phyloP scores from a whole-genome alignment of 2,329 filamentous ascomycete species.

The Ophiognomonia clavigignenti-juglandacearum region DNA sequence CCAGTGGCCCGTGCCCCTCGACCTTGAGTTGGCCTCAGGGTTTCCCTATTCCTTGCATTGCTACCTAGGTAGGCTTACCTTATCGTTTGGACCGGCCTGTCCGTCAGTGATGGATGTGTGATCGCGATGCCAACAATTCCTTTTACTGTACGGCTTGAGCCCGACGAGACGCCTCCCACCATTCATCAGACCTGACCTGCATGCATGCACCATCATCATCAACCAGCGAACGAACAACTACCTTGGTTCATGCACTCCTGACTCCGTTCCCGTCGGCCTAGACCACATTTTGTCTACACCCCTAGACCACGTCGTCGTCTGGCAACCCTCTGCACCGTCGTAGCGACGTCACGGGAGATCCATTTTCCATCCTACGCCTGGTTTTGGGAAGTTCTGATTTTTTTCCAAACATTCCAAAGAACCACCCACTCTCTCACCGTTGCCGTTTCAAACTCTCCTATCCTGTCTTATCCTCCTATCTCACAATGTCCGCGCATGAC shows the following conservation, averaged over 20 bases:
- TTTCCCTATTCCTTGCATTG: too few relatives aligned
- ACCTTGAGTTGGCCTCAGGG: too few relatives aligned
- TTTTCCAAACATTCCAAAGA: background rate
- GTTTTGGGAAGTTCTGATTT: too few relatives aligned
- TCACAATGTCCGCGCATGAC: slow-evolving; percentile 32
- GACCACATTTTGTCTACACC: background rate
- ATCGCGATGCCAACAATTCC: too few relatives aligned
- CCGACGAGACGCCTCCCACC: too few relatives aligned
- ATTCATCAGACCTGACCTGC: too few relatives aligned
- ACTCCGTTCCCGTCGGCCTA: background rate
- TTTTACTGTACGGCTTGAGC: too few relatives aligned
- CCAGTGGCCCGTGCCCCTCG: background rate
- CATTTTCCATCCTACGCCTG: background rate
- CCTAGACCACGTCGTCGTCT: background rate
- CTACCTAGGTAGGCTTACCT: too few relatives aligned
- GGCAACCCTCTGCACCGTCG: background rate
- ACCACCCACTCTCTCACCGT: background rate
- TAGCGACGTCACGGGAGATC: background rate
- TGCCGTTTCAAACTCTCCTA: background rate
- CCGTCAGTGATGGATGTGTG: too few relatives aligned
- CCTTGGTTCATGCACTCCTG: background rate
- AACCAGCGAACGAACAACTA: too few relatives aligned
- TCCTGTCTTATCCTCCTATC: slow-evolving; percentile 9
- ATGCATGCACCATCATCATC: too few relatives aligned
- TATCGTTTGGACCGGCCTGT: too few relatives aligned